Percentiles rank a stretch among this genome's conserved stretches.
Conservation (phyloP, 2,329 filamentous ascomycete genomes). For the Nigrospora sphaerica region DNA sequence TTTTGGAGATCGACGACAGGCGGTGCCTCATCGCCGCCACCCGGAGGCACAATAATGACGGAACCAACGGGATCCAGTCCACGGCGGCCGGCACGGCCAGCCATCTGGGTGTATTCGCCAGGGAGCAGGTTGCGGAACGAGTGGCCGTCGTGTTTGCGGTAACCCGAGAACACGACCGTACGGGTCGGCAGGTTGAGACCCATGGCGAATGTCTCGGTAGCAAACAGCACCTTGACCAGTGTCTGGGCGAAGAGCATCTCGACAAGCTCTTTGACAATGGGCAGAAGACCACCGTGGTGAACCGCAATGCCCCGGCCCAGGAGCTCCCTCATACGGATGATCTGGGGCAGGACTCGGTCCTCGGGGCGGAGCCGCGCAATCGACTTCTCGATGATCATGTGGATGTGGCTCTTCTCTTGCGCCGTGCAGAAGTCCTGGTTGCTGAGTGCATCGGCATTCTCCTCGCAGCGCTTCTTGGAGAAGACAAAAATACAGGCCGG, state of each 20-base stretch:
- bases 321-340: constrained; percentile 78
- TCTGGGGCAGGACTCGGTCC: constrained; percentile 85
- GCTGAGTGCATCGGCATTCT: constrained; percentile 90
- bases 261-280: constrained; percentile 96
- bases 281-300: constrained; percentile 87
- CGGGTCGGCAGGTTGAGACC: constrained; percentile 91
- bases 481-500: constrained; percentile 98
- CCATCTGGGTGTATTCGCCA: constrained; percentile 98
- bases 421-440: constrained; percentile 95
- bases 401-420: constrained; percentile 89
- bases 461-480: constrained; percentile 94
- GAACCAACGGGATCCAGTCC: constrained; percentile 89
- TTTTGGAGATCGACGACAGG: constrained; percentile 75
- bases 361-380: constrained; percentile 86
- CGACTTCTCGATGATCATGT: constrained; percentile 96
- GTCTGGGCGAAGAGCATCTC: constrained; percentile 95
- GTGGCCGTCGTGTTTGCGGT: constrained; percentile 91
- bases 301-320: constrained; percentile 87
- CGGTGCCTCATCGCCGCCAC: constrained; percentile 75
- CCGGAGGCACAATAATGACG: constrained; percentile 86
- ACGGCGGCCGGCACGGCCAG: constrained; percentile 85
- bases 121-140: constrained; percentile 85
- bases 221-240: constrained; percentile 92
- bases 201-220: constrained; percentile 98
- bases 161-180: constrained; percentile 96